These are phyloP conservation scores for Oenanthe javanica DNA, from an alignment of 140 eudicot species.

Conservation along the genomic window DNA sequence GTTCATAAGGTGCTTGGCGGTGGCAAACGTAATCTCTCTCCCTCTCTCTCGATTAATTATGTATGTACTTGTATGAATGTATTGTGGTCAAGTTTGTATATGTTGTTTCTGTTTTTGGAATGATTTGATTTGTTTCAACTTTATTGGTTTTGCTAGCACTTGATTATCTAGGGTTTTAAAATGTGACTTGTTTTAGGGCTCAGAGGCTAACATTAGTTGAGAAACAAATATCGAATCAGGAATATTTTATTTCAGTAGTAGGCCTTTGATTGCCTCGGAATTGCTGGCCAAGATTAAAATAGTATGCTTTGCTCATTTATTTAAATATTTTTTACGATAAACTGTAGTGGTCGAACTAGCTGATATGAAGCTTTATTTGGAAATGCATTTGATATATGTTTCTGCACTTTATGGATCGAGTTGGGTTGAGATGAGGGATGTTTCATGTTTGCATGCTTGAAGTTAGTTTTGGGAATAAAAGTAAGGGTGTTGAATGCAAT, in stretches of 20 bases:
- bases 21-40: constrained; percentile 65
- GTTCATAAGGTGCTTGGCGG: constrained; percentile 86
- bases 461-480: too few relatives aligned
- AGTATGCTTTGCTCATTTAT: background rate
- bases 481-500: background rate
- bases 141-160: background rate
- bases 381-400: background rate
- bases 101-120: background rate
- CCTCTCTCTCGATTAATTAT: background rate
- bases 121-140: background rate
- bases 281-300: too few relatives aligned
- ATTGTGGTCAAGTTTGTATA: background rate
- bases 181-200: background rate
- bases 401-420: background rate
- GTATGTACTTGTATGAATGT: background rate
- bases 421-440: background rate
- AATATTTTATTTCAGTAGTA: background rate
- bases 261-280: too few relatives aligned
- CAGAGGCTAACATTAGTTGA: background rate
- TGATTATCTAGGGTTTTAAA: background rate
- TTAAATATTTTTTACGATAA: background rate
- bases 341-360: background rate
- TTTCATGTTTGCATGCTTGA: too few relatives aligned
- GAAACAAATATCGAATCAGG: background rate
- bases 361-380: background rate